A percentile compares a stretch with the other conserved stretches of the same genome.
Conservation (phyloP, 75 land plant species). For the Chamaecyparis obtusa region DNA sequence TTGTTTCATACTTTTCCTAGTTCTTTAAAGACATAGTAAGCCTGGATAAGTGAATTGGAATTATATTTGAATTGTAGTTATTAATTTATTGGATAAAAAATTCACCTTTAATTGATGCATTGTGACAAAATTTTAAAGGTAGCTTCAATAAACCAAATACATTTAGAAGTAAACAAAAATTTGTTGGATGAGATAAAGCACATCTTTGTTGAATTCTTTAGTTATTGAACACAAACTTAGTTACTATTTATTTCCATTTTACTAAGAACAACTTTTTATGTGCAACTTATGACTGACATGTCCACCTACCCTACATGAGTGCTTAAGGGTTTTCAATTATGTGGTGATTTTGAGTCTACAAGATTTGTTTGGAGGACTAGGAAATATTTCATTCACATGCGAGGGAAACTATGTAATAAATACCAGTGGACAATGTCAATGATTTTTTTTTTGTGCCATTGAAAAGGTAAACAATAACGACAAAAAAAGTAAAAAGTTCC, state of each 20-base stretch:
- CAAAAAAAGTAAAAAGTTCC: too few species aligned
- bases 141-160: not conserved
- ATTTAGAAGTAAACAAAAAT: too few species aligned
- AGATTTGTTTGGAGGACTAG: constrained; percentile 7
- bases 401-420: not conserved
- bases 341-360: constrained; percentile 3
- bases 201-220: too few species aligned
- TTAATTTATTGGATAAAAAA: not conserved
- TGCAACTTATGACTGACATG: not conserved
- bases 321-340: not conserved
- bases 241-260: not conserved
- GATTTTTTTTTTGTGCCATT: not conserved
- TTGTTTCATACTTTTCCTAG: not conserved
- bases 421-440: not conserved
- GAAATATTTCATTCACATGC: not conserved
- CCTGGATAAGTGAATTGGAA: not conserved
- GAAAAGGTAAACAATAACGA: not conserved
- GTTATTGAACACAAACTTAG: too few species aligned
- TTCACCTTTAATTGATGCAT: not conserved
- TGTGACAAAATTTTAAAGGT: not conserved
- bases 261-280: not conserved
- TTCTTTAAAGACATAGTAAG: not conserved
- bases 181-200: too few species aligned
- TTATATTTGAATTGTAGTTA: not conserved
- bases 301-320: constrained; percentile 2